phyloP scores from a whole-genome alignment of 257 asterid species.

The Solanum corneliomulleri region DNA sequence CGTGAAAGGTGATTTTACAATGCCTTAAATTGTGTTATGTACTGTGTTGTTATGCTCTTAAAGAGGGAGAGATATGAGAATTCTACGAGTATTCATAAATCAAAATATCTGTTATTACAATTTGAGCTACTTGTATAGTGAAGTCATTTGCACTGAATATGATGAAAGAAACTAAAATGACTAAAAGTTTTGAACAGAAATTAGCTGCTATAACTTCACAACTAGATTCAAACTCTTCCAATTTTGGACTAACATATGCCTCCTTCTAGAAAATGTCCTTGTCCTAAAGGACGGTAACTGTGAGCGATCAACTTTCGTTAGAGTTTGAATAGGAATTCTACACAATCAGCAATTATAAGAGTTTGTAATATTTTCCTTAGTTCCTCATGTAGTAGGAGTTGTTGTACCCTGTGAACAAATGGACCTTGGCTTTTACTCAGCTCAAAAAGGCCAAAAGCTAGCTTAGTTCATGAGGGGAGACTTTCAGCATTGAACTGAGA shows the following conservation, averaged over 20 bases:
- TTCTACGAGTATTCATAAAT: neutral
- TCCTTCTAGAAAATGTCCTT: neutral
- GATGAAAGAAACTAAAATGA: neutral
- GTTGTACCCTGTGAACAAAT: neutral
- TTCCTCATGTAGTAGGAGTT: neutral
- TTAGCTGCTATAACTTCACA: neutral
- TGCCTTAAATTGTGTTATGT: neutral
- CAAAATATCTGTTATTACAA: neutral
- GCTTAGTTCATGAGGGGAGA: neutral
- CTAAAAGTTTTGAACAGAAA: neutral
- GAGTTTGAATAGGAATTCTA: neutral
- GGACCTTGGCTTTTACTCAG: neutral
- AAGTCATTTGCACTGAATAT: neutral
- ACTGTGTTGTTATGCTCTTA: neutral
- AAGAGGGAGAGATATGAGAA: neutral
- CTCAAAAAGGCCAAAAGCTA: neutral
- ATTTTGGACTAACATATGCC: neutral
- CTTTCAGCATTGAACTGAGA: neutral
- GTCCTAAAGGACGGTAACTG: neutral
- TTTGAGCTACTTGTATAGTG: neutral
- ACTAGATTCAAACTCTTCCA: neutral
- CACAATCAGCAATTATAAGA: neutral
- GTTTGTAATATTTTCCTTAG: neutral
- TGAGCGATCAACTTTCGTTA: neutral
- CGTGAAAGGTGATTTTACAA: conserved; percentile 58